Base-by-base conservation (phyloP, 1,139 yeast genomes). In the Blastobotrys illinoisensis region DNA sequence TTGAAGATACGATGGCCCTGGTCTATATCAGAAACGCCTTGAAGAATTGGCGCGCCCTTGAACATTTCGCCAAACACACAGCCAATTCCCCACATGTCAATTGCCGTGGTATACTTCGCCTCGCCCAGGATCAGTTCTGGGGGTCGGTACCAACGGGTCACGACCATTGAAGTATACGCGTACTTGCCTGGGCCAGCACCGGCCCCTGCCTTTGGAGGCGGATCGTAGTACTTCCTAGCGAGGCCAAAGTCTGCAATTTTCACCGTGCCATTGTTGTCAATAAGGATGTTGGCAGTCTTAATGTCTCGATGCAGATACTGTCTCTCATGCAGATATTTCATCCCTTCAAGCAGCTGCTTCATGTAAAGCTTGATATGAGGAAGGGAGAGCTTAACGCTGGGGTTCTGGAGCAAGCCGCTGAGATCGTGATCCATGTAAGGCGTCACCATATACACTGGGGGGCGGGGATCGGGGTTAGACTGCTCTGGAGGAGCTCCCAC, bases 41-140 rank as follows among this genome's bases (percentile, higher is more conserved):
- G 90, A 51, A 95, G 72, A 18, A 95, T 88, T 0, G 99, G 99
- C 60, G 79, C 81, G 56, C 82, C 80, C 45, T 82, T 82, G 71
- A 88, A 93, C 65, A 91, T 77, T 69, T 95, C 99, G 0, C 90
- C 99, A 70, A 95, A 85, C 0, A 95, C 95, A 72, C 99, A 95
- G n/a, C 98, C 97, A 16, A 88, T 81, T 1, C 97, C 97, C 98
- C 98, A 90, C 70, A 91, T 78, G 70, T 90, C 96, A 16, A 90
- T 90, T 0, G 97, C 95, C 0, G 97, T 87, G 1, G 97, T 88
- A 66, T 90, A 90, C 57, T 79, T 76, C 58, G 86, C 77, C 62
- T 88, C 95, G 1, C 96, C 96, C n/a, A 90, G 77, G 13, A 56
- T 49, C 20, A 90, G 74, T 69, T 90, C 97, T 0, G 97, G 97